Base-by-base conservation (phyloP, 2,329 filamentous ascomycete genomes). In the Cordyceps cateniannulata region DNA sequence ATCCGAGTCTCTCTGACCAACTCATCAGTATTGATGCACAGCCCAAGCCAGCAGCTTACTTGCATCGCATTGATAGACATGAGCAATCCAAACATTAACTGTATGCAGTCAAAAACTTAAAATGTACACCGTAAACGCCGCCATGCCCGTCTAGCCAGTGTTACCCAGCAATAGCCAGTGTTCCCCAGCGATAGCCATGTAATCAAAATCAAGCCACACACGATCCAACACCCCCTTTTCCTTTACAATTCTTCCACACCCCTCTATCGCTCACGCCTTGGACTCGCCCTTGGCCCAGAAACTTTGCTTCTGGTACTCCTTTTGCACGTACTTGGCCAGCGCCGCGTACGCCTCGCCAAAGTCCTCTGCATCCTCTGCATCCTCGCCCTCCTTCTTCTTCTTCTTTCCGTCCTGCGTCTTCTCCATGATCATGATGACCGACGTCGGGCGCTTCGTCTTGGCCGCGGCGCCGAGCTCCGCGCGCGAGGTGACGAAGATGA, bases 401-500 rank as follows among this genome's bases (percentile, higher is more conserved):
- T 79, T 81, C 70, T 76, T 75, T 64, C 68, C 77, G 68, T 76
- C 73, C 58, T 73, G 73, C 59, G 73, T 71, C 75, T 81, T 82
- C 75, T 86, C 84, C 71, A 83, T 83, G 69, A 89, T 85, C 92
- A 99, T 96, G 69, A 97, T 91, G 60, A 99, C 95, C 74, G 90
- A 96, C 40, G 95, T 99, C 55, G 95, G 95, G 65, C 95, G 83
- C 87, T 98, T 99, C 54, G 95, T 99, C 75, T 88, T 90, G 63
- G 93, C 93, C 3, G 95, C 93, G 67, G 91, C 90, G 71, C 95
- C 95, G 62, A 99, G 86, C 79, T 98, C 93, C 63, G 92, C 93
- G 69, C 95, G 88, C 70, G 90, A 96, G 63, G 88, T 86, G 69
- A 99, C 90, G 76, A 96, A 99, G 76, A 99, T 86, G 79, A 98